Evolutionary conservation across 2,329 filamentous ascomycete species (phyloP).

Genomic region (Sporothrix pseudoabietina): DNA sequence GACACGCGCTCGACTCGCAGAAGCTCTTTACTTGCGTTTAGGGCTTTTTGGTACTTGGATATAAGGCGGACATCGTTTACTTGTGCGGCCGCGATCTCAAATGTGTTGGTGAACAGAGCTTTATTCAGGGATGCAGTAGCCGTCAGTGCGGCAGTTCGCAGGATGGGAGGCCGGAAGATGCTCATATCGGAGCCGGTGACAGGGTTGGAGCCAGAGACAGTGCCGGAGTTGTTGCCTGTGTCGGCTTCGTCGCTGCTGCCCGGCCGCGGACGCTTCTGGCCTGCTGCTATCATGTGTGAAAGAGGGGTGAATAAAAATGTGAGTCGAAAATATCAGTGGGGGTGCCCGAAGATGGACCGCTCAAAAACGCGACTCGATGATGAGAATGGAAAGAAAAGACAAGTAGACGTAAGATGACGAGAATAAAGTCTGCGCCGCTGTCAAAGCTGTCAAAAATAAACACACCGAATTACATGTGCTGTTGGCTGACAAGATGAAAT

Average conservation of each 20-base stretch:
- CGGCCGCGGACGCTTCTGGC: conserved; percentile 34
- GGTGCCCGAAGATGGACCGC: neutral
- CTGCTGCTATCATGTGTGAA: conserved; percentile 30
- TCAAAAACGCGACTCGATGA: neutral
- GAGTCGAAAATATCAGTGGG: neutral
- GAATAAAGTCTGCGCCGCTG: neutral
- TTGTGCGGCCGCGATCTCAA: conserved; percentile 76
- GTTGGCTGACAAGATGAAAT: conserved; percentile 1
- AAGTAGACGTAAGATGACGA: neutral
- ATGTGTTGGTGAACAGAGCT: conserved; percentile 74
- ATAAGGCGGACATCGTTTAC: conserved; percentile 77
- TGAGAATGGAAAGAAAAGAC: neutral
- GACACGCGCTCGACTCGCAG: conserved; percentile 65
- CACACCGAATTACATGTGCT: neutral
- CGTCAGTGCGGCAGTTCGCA: conserved; percentile 69
- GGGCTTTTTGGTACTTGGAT: conserved; percentile 65
- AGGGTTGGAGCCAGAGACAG: neutral
- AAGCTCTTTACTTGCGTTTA: conserved; percentile 67
- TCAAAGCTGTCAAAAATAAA: neutral
- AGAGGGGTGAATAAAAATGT: neutral
- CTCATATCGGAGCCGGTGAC: conserved; percentile 47
- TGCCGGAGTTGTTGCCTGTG: neutral
- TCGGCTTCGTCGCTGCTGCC: conserved; percentile 27
- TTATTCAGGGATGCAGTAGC: conserved; percentile 64
- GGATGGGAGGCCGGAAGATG: conserved; percentile 75